Conservation (phyloP, 257 asterid genomes). For the Scutellaria barbata region DNA sequence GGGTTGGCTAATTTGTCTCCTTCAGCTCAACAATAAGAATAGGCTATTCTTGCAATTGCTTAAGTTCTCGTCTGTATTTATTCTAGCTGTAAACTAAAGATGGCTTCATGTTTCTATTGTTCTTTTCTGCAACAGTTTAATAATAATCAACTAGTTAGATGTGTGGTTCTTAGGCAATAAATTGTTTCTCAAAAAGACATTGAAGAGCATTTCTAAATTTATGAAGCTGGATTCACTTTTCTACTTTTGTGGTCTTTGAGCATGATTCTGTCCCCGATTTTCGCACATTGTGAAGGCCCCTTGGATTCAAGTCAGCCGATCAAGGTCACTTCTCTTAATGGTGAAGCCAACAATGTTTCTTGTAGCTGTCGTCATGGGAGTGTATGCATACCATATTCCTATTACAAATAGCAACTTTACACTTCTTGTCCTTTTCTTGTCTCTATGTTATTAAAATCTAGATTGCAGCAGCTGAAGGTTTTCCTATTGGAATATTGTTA, state of each 20-base stretch:
- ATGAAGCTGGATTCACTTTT: not conserved
- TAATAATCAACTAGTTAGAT: not conserved
- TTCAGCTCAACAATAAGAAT: no score
- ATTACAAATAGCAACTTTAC: not conserved
- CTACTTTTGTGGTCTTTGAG: slow-evolving; percentile 23
- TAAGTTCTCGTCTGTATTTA: no score
- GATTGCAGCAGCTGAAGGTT: not conserved
- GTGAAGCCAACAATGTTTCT: slow-evolving; percentile 83
- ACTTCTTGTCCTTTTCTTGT: not conserved
- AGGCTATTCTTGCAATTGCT: no score
- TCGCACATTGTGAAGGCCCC: slow-evolving; percentile 68
- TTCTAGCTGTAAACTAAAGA: no score
- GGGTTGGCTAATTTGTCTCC: no score
- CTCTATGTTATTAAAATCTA: not conserved
- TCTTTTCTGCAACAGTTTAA: slow-evolving; percentile 18
- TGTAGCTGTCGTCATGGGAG: slow-evolving; percentile 82
- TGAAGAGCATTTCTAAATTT: not conserved
- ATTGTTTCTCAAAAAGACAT: not conserved
- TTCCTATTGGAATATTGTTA: slow-evolving; percentile 3
- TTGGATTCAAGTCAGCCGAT: slow-evolving; percentile 96
- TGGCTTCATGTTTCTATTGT: not conserved
- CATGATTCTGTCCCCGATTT: slow-evolving; percentile 15
- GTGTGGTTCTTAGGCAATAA: not conserved
- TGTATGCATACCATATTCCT: slow-evolving; percentile 52
- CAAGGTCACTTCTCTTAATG: slow-evolving; percentile 81